phyloP scores from a whole-genome alignment of 192 early-diverging fungal genomes.

The Chytriomyces confervae region DNA sequence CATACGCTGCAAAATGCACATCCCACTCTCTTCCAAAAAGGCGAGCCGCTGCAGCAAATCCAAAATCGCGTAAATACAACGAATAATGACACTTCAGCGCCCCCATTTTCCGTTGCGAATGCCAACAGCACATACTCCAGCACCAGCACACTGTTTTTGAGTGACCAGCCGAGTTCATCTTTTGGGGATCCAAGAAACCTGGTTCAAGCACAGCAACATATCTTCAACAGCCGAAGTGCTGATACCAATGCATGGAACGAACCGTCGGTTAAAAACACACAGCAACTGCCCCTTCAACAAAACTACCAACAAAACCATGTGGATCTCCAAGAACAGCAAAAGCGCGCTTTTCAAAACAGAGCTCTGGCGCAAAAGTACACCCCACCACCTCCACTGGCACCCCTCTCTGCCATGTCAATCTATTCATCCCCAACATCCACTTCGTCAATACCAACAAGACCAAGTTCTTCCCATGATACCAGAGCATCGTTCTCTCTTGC shows the following conservation, averaged over 20 bases:
- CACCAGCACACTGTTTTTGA: constrained; percentile 24
- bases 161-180: not conserved
- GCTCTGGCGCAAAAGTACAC: no score
- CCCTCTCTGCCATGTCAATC: no score
- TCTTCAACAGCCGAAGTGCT: not conserved
- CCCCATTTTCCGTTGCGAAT: not conserved
- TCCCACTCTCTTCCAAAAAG: not conserved
- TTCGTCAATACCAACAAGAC: no score
- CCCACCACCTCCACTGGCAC: no score
- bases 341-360: no score
- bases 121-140: constrained; percentile 27
- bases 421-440: no score
- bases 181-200: not conserved
- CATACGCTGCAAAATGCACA: not conserved
- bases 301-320: not conserved
- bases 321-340: not conserved
- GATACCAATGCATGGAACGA: not conserved
- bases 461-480: no score
- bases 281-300: not conserved
- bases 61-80: not conserved
- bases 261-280: no score
- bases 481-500: no score
- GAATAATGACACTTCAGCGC: not conserved
- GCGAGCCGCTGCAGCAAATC: not conserved
- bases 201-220: not conserved